Base-by-base conservation (phyloP, 2,329 filamentous ascomycete species). In the Colletotrichum cuscutae region DNA sequence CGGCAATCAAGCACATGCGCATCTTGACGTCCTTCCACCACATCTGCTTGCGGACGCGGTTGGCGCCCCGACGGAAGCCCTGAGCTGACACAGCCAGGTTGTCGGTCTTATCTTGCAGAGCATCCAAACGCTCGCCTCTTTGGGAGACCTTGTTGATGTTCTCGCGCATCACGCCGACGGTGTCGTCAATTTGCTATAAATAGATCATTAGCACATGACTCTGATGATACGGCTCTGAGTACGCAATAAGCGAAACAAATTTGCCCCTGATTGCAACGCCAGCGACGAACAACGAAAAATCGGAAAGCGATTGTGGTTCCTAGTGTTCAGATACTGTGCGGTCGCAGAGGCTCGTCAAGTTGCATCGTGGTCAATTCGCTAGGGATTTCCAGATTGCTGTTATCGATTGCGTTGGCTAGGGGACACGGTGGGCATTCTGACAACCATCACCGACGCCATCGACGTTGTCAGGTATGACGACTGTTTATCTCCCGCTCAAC, bases 21-120 rank as follows among this genome's bases (percentile, higher is more conserved):
- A 99, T 99, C 91, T 98, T 98, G 95, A 98, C 97, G 82, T 98
- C 96, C 90, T 98, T 98, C 96, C 95, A 98, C 96, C 96, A 98
- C 96, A 98, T 98, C 85, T 97, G 92, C 89, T 95, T 96, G 84
- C 97, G 92, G 78, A 99, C 96, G 79, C 95, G 89, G 88, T 98
- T 99, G 84, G 97, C 97, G 76, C 97, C 96, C 77, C 95, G 93
- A 80, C 95, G 94, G 90, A 99, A 99, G 75, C 95, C 95, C 84
- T 98, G 95, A 72, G 97, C 96, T 46, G 95, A 98, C 75, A 93
- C 91, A 73, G 95, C 95, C 77, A 99, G 89, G 85, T 97, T 97
- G 86, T 98, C 92, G 76, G 94, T 98, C 90, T 98, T 97, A 84
- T 97, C 93, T 86, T 97, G 94, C 74, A 98, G 91, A 62, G 92